These are phyloP conservation scores for Magnolia officinalis DNA, from an alignment of 164 flowering plant species.

Conservation along the genomic window DNA sequence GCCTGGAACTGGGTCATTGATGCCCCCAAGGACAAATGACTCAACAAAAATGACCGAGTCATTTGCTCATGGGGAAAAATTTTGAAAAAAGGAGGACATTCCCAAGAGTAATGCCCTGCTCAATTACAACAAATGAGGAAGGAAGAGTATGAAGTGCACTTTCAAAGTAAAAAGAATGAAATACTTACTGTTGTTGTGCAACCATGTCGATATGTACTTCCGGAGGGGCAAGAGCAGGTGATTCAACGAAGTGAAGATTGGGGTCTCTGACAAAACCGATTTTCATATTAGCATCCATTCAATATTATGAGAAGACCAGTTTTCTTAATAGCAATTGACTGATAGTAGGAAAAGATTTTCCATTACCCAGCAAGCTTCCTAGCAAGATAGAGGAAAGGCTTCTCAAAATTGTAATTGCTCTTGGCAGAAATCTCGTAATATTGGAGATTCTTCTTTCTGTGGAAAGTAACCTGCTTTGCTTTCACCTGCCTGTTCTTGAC, in stretches of 20 bases:
- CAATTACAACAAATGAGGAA: no score
- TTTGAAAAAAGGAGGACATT: no score
- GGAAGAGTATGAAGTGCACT: background rate
- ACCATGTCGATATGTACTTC: conserved; percentile 60
- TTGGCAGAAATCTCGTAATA: conserved; percentile 87
- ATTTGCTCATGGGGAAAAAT: no score
- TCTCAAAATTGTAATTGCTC: conserved; percentile 84
- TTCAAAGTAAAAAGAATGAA: no score
- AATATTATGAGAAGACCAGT: background rate
- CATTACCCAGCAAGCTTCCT: conserved; percentile 77
- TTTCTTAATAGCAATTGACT: background rate
- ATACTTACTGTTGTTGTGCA: conserved; percentile 44
- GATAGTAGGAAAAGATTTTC: background rate
- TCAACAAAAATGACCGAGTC: background rate
- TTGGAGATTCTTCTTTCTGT: conserved; percentile 79
- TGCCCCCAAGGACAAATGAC: no score
- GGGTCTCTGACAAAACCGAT: conserved; percentile 33
- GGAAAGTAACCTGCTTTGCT: conserved; percentile 89
- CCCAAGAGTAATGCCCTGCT: no score
- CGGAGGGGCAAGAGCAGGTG: conserved; percentile 66
- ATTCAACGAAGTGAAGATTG: conserved; percentile 62
- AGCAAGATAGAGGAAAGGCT: conserved; percentile 79
- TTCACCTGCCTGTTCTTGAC: conserved; percentile 91
- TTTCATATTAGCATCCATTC: background rate
- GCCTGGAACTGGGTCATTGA: no score